These are phyloP conservation scores for Jaapia argillacea DNA, from an alignment of 768 basidiomycete genomes.

Conservation along the genomic window DNA sequence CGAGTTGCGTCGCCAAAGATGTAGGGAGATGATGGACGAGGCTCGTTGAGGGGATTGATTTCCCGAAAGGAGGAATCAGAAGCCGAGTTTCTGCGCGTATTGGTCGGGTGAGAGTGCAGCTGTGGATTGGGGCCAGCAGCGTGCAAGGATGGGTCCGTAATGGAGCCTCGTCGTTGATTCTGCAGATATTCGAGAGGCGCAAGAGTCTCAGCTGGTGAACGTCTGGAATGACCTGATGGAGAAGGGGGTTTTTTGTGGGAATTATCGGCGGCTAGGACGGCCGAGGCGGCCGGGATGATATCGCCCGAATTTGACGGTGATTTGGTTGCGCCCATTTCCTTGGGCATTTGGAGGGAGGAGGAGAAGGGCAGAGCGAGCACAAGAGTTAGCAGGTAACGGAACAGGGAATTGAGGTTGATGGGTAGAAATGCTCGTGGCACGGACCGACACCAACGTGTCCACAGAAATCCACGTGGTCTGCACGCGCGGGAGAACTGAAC, in stretches of 20 bases:
- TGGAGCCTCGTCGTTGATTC: slow-evolving; percentile 74
- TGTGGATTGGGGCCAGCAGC: slow-evolving; percentile 30
- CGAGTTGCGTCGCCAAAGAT: slow-evolving; percentile 59
- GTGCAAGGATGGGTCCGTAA: slow-evolving; percentile 76
- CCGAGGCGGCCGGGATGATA: neutral
- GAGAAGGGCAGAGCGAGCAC: no score
- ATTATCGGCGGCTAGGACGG: slow-evolving; percentile 9
- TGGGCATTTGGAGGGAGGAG: no score
- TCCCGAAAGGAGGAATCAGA: slow-evolving; percentile 10
- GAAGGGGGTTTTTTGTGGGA: slow-evolving; percentile 17
- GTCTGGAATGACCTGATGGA: slow-evolving; percentile 15
- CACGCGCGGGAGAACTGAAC: no score
- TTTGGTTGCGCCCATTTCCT: no score
- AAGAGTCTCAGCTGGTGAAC: slow-evolving; percentile 36
- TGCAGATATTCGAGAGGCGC: slow-evolving; percentile 73
- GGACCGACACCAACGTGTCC: no score
- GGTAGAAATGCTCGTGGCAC: no score
- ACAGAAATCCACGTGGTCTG: no score
- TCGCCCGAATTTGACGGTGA: no score
- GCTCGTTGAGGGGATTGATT: slow-evolving; percentile 12
- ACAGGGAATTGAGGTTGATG: no score
- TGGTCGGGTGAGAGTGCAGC: slow-evolving; percentile 1
- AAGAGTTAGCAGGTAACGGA: no score
- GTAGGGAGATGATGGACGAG: slow-evolving; percentile 57
- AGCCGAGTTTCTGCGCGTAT: slow-evolving; percentile 2